phyloP scores from a whole-genome alignment of 306 rosid species.

The Oemleria cerasiformis region DNA sequence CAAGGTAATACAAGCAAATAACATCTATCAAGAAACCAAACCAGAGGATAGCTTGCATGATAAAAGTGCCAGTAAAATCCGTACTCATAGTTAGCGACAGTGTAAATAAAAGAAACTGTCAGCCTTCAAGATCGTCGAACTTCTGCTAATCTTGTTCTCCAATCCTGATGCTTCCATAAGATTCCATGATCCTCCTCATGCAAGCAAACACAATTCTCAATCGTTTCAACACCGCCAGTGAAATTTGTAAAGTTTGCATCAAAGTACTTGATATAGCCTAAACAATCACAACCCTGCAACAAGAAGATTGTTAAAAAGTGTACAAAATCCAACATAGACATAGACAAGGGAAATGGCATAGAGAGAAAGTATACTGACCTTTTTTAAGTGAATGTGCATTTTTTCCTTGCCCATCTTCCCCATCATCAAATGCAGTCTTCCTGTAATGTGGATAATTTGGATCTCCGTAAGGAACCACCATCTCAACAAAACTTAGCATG shows the following conservation, averaged over 20 bases:
- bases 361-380: slow-evolving; percentile 39
- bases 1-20: slow-evolving; percentile 1
- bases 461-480: slow-evolving; percentile 90
- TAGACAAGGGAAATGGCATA: not conserved
- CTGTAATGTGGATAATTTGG: slow-evolving; percentile 85
- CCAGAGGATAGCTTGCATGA: slow-evolving; percentile 54
- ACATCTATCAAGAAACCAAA: slow-evolving; percentile 8
- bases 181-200: slow-evolving; percentile 88
- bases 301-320: slow-evolving; percentile 11
- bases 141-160: slow-evolving; percentile 82
- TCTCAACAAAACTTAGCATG: slow-evolving; percentile 74
- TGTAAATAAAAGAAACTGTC: slow-evolving; percentile 68
- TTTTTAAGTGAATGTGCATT: slow-evolving; percentile 84
- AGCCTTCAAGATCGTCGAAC: slow-evolving; percentile 80
- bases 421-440: slow-evolving; percentile 86
- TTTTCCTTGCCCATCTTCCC: slow-evolving; percentile 82
- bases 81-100: slow-evolving; percentile 80
- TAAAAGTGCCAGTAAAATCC: slow-evolving; percentile 84
- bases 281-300: slow-evolving; percentile 79
- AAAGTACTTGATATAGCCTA: slow-evolving; percentile 70
- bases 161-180: slow-evolving; percentile 87
- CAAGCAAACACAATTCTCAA: slow-evolving; percentile 76
- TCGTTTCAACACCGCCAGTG: slow-evolving; percentile 76
- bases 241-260: slow-evolving; percentile 75
- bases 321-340: slow-evolving; percentile 2